These are phyloP conservation scores for Termitomyces sp. DNA, from an alignment of 768 basidiomycete genomes.

Conservation along the genomic window DNA sequence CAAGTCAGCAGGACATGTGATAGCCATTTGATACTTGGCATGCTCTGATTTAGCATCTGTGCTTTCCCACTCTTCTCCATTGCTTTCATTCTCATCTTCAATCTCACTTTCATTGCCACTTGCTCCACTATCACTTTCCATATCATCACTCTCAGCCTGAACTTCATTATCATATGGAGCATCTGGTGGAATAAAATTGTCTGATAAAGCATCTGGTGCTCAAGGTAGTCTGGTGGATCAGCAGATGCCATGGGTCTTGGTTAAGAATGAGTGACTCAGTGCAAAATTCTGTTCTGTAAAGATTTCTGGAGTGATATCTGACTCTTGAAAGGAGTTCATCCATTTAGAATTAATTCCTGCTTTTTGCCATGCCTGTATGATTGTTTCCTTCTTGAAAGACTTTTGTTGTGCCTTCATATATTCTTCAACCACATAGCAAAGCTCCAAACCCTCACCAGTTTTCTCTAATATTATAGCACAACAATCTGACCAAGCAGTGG, in stretches of 20 bases:
- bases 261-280: background rate
- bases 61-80: too few species aligned
- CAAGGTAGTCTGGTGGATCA: background rate
- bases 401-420: too few species aligned
- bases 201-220: background rate
- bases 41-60: too few species aligned
- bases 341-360: background rate
- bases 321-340: background rate
- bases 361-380: background rate
- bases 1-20: too few species aligned
- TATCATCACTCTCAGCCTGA: too few species aligned
- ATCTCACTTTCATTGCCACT: too few species aligned
- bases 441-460: background rate
- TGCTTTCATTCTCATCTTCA: too few species aligned
- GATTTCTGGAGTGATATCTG: background rate
- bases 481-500: background rate
- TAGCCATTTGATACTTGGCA: too few species aligned
- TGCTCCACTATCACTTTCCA: too few species aligned
- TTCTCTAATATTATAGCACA: constrained; percentile 15
- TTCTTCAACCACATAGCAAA: background rate
- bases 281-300: background rate
- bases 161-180: too few species aligned
- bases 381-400: too few species aligned
- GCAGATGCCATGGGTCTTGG: background rate
- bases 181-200: background rate